A percentile compares a stretch with the other conserved stretches of the same genome.
phyloP scores from a whole-genome alignment of 345 rosid species.

The Salix viminalis region DNA sequence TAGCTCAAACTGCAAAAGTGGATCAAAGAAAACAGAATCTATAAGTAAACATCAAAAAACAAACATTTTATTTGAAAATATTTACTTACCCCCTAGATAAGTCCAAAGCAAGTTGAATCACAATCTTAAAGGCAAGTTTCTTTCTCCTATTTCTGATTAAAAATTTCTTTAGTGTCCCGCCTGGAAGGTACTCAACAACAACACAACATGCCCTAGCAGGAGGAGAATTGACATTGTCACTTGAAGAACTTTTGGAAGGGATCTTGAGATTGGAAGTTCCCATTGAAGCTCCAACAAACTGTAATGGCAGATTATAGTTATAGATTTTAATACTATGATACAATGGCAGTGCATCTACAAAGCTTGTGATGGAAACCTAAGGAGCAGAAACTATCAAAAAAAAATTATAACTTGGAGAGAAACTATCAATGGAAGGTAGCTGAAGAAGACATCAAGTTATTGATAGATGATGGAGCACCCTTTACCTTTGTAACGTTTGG shows the following conservation, averaged over 20 bases:
- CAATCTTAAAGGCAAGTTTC: constrained; percentile 35
- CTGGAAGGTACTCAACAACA: constrained; percentile 33
- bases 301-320: constrained; percentile 6
- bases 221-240: constrained; percentile 10
- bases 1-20: constrained; percentile 27
- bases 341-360: neutral
- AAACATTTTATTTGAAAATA: neutral
- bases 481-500: constrained; percentile 30
- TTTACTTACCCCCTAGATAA: constrained; percentile 33
- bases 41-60: neutral
- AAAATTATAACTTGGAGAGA: neutral
- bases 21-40: neutral
- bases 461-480: neutral
- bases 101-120: constrained; percentile 37
- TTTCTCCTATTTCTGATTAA: constrained; percentile 35
- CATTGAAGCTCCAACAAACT: constrained; percentile 39
- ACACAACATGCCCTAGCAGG: constrained; percentile 34
- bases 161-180: constrained; percentile 34
- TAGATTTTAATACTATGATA: neutral
- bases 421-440: neutral
- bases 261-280: constrained; percentile 34
- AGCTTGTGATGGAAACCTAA: neutral
- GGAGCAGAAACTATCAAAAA: neutral
- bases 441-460: neutral
- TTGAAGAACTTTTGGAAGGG: constrained; percentile 13